Percentiles rank a stretch among this genome's conserved stretches.
phyloP scores from a whole-genome alignment of 129 eudicot genomes.

The Tagetes erecta region DNA sequence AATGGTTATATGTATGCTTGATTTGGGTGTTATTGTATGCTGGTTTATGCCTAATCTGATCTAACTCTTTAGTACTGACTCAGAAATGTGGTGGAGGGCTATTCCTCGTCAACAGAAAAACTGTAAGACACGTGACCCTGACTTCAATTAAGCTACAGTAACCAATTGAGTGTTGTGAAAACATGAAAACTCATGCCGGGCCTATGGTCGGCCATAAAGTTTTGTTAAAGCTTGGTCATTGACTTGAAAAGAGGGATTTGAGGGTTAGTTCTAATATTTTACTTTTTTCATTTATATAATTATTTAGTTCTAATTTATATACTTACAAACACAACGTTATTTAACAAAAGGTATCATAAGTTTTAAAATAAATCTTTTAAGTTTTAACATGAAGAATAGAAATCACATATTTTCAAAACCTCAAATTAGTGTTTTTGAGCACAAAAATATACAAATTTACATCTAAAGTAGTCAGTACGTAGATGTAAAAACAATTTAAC shows the following conservation, averaged over 20 bases:
- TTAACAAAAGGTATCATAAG: neutral
- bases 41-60: no score
- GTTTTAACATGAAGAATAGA: neutral
- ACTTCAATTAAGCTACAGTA: neutral
- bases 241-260: neutral
- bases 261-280: no score
- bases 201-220: neutral
- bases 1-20: neutral
- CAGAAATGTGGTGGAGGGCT: slow-evolving; percentile 80
- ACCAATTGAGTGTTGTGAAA: neutral
- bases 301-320: no score
- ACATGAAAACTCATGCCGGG: neutral
- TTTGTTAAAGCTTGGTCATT: neutral
- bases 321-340: no score
- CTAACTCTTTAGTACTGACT: neutral
- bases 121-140: slow-evolving; percentile 45
- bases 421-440: neutral
- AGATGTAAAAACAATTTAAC: no score
- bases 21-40: no score
- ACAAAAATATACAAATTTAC: neutral
- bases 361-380: neutral
- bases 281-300: no score
- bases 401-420: neutral
- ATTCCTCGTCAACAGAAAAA: slow-evolving; percentile 42
- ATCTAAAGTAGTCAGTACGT: no score